Evolutionary conservation across 176 grass and related monocot genomes (phyloP), one percentile per base, ranked within the genome.

Genomic region (Eragrostis nindensis): DNA sequence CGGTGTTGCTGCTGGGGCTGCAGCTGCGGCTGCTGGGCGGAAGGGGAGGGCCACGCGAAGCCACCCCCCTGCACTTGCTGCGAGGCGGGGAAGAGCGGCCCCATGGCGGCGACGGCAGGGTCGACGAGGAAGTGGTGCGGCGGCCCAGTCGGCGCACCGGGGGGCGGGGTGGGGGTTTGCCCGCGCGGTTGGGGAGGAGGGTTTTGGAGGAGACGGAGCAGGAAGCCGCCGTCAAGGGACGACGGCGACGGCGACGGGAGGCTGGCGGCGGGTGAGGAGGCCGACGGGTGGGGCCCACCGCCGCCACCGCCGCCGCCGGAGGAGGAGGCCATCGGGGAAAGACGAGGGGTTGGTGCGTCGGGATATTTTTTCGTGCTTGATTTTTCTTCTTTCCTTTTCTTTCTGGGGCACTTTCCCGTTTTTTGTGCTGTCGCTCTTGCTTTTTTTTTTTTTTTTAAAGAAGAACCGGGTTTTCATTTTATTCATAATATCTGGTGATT

Each of bases 171-270:
- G 56, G 49, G 55, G 36, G 39, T 73, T 72, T 79, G 55, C 21
- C 7, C 68, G 19, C 66, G 50, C 29, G 65, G 60, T 29, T 85
- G 79, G 17, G 86, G 66, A 54, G 79, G 71, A 47, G 92, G 71
- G 61, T 94, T 94, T 56, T 91, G 88, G 53, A 94, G 88, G 61
- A 91, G 83, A 26, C 79, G 88, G 46, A 94, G 88, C 38, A 94
- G 92, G 83, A 89, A 76, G 43, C 79, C 85, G 10, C 92, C 92
- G 19, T 90, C 92, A 44, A 90, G 77, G 4, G 80, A 88, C 21
- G 67, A 59, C 44, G 86, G 32, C 21, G 66, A 26, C 39, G 74
- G 36, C 7, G 84, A 54, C 8, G 71, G 25, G 43, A 21, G 5
- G 29, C 59, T 52, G 64, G 44, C 32, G 43, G 79, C 40, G 38